These are phyloP conservation scores for Candida ortonii DNA, from an alignment of 805 yeast species.

Conservation along the genomic window DNA sequence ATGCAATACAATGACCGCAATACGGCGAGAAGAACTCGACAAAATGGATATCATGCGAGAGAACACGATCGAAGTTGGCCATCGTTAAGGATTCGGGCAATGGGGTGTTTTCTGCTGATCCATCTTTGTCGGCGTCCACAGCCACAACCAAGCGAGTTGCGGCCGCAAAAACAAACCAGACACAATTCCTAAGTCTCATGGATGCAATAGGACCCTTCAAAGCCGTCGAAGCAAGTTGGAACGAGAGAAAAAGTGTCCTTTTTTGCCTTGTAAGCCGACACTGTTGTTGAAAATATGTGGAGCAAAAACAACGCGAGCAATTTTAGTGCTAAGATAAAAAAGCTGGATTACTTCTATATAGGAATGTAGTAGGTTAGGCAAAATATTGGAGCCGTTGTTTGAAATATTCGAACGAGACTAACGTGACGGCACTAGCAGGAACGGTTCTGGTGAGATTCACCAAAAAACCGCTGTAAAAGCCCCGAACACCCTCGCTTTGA, in stretches of 20 bases:
- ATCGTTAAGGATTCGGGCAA: slow-evolving; percentile 52
- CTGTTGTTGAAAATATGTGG: no score
- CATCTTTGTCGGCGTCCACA: not conserved
- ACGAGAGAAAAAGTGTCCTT: no score
- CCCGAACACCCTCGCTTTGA: slow-evolving; percentile 68
- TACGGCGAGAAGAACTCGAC: slow-evolving; percentile 90
- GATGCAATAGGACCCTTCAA: no score
- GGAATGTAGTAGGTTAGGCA: no score
- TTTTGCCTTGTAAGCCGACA: no score
- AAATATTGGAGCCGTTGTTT: slow-evolving; percentile 45
- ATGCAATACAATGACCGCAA: slow-evolving; percentile 73
- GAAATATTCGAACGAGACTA: slow-evolving; percentile 86
- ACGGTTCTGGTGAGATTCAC: slow-evolving; percentile 87
- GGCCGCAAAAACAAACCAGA: slow-evolving; percentile 2
- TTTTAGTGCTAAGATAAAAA: not conserved
- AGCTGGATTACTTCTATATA: slow-evolving; percentile 1
- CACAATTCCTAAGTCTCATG: no score
- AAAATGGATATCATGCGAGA: slow-evolving; percentile 59
- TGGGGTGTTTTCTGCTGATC: slow-evolving; percentile 7
- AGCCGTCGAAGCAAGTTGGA: no score
- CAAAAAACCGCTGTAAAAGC: slow-evolving; percentile 86
- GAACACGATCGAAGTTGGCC: slow-evolving; percentile 47
- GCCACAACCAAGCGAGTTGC: slow-evolving; percentile 1
- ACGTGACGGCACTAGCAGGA: slow-evolving; percentile 93
- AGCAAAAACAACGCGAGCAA: not conserved